phyloP scores from a whole-genome alignment of 2,329 filamentous ascomycete genomes.

The Xylaria sp. region DNA sequence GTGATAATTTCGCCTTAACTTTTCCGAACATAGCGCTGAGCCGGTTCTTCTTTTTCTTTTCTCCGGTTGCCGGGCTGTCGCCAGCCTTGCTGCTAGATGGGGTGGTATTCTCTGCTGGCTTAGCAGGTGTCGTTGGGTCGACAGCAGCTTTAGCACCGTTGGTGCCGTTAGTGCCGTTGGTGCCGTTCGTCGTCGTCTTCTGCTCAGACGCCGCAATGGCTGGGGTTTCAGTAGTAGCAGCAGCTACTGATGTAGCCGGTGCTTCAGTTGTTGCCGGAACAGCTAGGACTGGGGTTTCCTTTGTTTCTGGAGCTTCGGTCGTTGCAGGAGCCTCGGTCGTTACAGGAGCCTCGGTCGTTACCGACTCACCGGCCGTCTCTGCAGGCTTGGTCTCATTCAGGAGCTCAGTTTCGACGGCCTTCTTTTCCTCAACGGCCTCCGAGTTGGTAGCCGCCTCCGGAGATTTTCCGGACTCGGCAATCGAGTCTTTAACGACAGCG shows the following conservation, averaged over 20 bases:
- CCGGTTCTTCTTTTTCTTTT: constrained; percentile 74
- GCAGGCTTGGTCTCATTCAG: constrained; percentile 59
- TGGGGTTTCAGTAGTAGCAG: constrained; percentile 21
- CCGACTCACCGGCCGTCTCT: constrained; percentile 45
- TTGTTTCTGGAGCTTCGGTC: constrained; percentile 33
- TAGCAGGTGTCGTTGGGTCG: constrained; percentile 40
- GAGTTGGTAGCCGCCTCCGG: constrained; percentile 78
- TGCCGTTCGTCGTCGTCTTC: constrained; percentile 37
- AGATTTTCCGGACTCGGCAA: constrained; percentile 65
- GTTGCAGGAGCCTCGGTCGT: constrained; percentile 36
- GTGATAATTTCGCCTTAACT: constrained; percentile 59
- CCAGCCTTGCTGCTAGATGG: constrained; percentile 47
- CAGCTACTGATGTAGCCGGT: constrained; percentile 27
- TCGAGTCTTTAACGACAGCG: constrained; percentile 66
- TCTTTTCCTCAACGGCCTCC: constrained; percentile 78
- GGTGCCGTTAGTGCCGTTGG: constrained; percentile 42
- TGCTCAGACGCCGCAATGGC: constrained; percentile 30
- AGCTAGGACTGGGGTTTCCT: constrained; percentile 28
- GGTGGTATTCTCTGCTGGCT: constrained; percentile 34
- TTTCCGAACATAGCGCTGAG: constrained; percentile 71
- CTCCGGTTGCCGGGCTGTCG: constrained; percentile 52
- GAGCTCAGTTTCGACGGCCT: constrained; percentile 77
- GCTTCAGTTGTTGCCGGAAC: constrained; percentile 32
- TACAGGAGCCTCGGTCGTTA: constrained; percentile 37
- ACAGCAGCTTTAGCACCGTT: constrained; percentile 38